These are phyloP conservation scores for Triticum turgidum DNA, from an alignment of 176 grass and related monocot species.

Conservation along the genomic window DNA sequence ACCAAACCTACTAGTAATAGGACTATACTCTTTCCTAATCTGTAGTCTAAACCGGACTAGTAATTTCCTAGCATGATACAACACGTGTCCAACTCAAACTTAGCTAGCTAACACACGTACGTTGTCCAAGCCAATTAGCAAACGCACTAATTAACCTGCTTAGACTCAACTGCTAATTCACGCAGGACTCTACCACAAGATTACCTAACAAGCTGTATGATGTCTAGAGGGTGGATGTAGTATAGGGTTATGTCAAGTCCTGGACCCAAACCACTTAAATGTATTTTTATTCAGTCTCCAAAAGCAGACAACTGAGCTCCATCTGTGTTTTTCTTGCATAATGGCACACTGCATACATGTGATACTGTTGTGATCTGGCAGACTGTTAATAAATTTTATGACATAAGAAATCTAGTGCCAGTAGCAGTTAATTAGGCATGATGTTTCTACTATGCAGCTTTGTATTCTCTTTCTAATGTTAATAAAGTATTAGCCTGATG, in stretches of 20 bases:
- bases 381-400: neutral
- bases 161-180: no score
- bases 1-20: no score
- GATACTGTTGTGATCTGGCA: conserved; percentile 1
- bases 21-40: no score
- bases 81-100: no score
- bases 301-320: neutral
- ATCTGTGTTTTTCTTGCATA: neutral
- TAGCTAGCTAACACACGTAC: no score
- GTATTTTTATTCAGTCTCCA: neutral
- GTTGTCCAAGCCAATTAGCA: no score
- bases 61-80: no score
- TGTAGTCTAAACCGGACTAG: no score
- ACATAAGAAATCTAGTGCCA: neutral
- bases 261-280: conserved; percentile 3
- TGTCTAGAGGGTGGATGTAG: neutral
- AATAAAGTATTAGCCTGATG: neutral
- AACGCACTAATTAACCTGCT: no score
- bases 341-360: neutral
- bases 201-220: neutral
- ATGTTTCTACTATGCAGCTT: neutral
- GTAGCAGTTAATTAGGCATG: neutral
- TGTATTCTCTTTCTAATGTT: neutral
- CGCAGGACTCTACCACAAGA: no score
- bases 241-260: neutral